phyloP scores from a whole-genome alignment of 306 rosid genomes.

The Astragalus membranaceus region DNA sequence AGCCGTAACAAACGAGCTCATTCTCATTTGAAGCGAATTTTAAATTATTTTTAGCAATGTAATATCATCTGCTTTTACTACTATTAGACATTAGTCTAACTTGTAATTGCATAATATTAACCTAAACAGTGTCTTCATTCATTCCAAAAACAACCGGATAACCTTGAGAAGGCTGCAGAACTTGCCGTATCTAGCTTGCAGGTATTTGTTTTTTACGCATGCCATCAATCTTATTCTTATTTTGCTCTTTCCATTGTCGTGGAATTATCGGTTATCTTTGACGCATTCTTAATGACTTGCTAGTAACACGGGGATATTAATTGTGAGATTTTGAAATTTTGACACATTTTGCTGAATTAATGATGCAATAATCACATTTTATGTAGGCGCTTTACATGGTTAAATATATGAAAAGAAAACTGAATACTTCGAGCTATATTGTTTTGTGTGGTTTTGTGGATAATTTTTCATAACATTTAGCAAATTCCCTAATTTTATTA shows the following conservation, averaged over 20 bases:
- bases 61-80: constrained; percentile 15
- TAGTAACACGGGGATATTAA: not conserved
- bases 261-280: not conserved
- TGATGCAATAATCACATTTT: not conserved
- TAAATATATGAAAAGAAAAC: no score
- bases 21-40: no score
- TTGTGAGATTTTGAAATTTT: not conserved
- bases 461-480: no score
- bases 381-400: constrained; percentile 39
- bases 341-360: not conserved
- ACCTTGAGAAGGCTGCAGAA: constrained; percentile 23
- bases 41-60: no score
- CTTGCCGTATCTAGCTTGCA: constrained; percentile 11
- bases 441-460: no score
- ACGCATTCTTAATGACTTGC: not conserved
- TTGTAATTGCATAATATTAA: not conserved
- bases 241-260: not conserved
- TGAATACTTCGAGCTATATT: no score
- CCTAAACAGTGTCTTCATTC: not conserved
- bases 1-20: no score
- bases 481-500: no score
- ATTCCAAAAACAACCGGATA: constrained; percentile 16
- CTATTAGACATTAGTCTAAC: not conserved
- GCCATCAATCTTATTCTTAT: not conserved
- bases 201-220: not conserved